These are phyloP conservation scores for Schizochytrium sp. DNA, from an alignment of 108 stramenopile species.

Conservation along the genomic window DNA sequence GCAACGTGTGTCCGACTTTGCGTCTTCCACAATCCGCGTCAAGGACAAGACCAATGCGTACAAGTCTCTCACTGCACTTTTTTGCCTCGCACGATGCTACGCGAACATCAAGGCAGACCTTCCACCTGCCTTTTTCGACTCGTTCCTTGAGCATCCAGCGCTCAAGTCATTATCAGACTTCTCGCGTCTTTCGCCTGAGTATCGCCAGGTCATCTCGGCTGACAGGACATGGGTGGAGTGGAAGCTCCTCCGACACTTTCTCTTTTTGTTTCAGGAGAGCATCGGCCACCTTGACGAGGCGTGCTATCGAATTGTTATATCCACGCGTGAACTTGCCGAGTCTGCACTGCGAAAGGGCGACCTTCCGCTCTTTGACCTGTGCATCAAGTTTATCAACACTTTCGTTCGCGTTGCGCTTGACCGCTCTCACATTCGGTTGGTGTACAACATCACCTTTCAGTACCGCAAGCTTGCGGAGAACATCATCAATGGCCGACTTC, in stretches of 20 bases:
- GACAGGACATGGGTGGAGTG: neutral
- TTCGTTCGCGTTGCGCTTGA: neutral
- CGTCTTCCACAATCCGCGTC: neutral
- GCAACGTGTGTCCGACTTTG: neutral
- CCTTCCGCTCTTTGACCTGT: neutral
- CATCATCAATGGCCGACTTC: neutral
- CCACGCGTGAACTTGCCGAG: neutral
- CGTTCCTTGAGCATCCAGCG: neutral
- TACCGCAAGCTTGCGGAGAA: conserved; percentile 1
- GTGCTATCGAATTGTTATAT: neutral
- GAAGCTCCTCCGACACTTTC: neutral
- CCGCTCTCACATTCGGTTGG: neutral
- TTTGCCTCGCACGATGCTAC: neutral
- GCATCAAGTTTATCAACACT: neutral
- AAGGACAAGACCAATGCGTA: neutral
- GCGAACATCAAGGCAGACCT: neutral
- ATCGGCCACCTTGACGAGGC: neutral
- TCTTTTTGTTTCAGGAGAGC: neutral
- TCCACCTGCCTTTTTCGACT: neutral
- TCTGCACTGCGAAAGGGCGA: neutral
- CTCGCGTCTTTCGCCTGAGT: neutral
- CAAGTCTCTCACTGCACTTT: neutral
- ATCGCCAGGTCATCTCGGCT: neutral
- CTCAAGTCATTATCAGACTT: neutral
- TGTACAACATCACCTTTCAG: neutral